Percentiles rank a stretch among this genome's conserved stretches.
phyloP scores from a whole-genome alignment of 2,329 filamentous ascomycete species.

The Colletotrichum simmondsii region DNA sequence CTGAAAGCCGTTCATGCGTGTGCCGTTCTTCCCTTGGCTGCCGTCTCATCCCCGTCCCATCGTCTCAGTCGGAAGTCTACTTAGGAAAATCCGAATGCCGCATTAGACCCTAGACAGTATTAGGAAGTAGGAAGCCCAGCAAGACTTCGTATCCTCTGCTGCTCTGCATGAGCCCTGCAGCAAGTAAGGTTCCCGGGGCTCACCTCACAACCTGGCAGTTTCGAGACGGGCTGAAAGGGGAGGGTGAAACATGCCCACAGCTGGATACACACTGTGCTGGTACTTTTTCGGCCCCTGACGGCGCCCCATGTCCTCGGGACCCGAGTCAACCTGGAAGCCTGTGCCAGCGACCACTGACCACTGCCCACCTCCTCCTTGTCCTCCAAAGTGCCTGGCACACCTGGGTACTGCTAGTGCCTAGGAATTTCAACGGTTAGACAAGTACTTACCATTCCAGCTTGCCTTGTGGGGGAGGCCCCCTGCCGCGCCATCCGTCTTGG shows the following conservation, averaged over 20 bases:
- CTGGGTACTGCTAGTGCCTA: no score
- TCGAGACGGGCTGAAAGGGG: constrained; percentile 4
- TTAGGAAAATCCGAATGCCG: neutral
- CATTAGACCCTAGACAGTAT: neutral
- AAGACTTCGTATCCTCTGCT: neutral
- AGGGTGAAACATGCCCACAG: constrained; percentile 5
- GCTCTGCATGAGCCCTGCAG: neutral
- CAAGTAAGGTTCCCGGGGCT: neutral
- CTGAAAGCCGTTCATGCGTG: neutral
- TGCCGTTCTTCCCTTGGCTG: neutral
- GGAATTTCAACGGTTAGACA: no score
- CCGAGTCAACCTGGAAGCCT: neutral
- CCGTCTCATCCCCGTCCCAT: constrained; percentile 3
- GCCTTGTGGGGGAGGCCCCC: neutral
- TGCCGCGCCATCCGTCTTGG: neutral
- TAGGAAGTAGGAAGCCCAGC: neutral
- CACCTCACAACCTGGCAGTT: neutral
- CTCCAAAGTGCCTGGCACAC: no score
- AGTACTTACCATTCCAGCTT: neutral
- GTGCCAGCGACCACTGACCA: no score
- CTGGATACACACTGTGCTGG: neutral
- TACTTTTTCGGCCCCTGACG: neutral
- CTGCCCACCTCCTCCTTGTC: no score
- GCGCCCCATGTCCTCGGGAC: neutral
- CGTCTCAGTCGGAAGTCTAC: neutral